Evolutionary conservation across 768 basidiomycete species (phyloP).

Genomic region (Xerocomellus dryophilus): DNA sequence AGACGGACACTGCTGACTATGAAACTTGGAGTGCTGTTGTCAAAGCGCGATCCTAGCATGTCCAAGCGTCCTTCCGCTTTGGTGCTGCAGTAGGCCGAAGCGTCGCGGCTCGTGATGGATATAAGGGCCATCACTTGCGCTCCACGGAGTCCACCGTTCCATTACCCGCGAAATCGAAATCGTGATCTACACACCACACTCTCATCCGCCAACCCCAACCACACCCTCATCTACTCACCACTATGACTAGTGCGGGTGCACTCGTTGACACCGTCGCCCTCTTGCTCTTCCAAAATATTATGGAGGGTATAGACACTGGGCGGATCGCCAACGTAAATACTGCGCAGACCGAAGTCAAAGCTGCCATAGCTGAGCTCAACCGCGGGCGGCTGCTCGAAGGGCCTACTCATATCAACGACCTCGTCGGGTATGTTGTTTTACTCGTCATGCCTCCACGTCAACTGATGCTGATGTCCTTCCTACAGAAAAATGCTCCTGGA

Average conservation of each 20-base stretch:
- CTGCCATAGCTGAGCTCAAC: constrained; percentile 9
- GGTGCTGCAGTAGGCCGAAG: constrained; percentile 6
- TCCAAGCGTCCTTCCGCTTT: constrained; percentile 21
- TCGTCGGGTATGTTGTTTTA: constrained; percentile 2
- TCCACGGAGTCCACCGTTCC: constrained; percentile 5
- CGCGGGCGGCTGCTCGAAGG: neutral
- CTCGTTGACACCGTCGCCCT: constrained; percentile 1
- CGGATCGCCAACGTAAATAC: constrained; percentile 2
- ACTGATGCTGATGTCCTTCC: constrained; percentile 4
- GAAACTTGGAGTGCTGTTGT: constrained; percentile 10
- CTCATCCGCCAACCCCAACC: neutral
- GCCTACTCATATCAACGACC: neutral
- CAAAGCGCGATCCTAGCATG: constrained; percentile 9
- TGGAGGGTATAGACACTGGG: constrained; percentile 10
- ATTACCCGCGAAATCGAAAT: neutral
- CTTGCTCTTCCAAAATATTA: constrained; percentile 11
- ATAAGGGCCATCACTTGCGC: constrained; percentile 5
- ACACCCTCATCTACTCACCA: neutral
- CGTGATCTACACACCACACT: neutral
- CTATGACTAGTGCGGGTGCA: constrained; percentile 4
- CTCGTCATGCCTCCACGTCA: neutral
- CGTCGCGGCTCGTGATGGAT: neutral
- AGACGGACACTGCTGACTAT: neutral
- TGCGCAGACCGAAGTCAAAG: constrained; percentile 9
- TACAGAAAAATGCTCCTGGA: constrained; percentile 11